Conservation (phyloP, 768 basidiomycete species). For the Phanerodontia chrysosporium region DNA sequence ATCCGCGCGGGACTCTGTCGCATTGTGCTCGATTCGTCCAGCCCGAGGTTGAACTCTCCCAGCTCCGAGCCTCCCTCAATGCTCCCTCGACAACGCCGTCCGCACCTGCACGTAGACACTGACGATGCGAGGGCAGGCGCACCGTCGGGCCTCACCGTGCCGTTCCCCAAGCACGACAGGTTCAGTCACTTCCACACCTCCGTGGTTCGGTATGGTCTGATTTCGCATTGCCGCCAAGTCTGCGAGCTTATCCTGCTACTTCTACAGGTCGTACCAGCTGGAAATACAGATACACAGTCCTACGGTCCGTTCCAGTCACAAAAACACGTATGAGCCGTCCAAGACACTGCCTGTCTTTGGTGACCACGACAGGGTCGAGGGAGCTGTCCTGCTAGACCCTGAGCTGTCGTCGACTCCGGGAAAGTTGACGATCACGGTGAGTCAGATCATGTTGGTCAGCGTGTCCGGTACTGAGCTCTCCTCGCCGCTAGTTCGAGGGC, state of each 20-base stretch:
- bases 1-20: background rate
- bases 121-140: background rate
- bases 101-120: slow-evolving; percentile 10
- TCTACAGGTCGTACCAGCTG: slow-evolving; percentile 34
- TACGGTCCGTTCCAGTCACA: slow-evolving; percentile 46
- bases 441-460: slow-evolving; percentile 12
- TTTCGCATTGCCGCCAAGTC: background rate
- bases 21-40: background rate
- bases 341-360: slow-evolving; percentile 49
- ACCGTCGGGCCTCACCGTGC: background rate
- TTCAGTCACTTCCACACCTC: slow-evolving; percentile 21
- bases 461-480: background rate
- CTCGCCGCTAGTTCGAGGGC: slow-evolving; percentile 52
- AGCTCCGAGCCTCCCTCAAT: slow-evolving; percentile 1
- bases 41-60: background rate
- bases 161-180: background rate
- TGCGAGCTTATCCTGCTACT: background rate
- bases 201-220: slow-evolving; percentile 24
- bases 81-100: slow-evolving; percentile 8
- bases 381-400: slow-evolving; percentile 54
- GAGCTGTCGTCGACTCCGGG: slow-evolving; percentile 45
- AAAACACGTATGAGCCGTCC: slow-evolving; percentile 21
- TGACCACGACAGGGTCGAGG: slow-evolving; percentile 55
- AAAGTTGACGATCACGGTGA: slow-evolving; percentile 53
- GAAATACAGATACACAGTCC: slow-evolving; percentile 62